phyloP scores from a whole-genome alignment of 352 stramenopile species.

The Elongisporangium anandrum region DNA sequence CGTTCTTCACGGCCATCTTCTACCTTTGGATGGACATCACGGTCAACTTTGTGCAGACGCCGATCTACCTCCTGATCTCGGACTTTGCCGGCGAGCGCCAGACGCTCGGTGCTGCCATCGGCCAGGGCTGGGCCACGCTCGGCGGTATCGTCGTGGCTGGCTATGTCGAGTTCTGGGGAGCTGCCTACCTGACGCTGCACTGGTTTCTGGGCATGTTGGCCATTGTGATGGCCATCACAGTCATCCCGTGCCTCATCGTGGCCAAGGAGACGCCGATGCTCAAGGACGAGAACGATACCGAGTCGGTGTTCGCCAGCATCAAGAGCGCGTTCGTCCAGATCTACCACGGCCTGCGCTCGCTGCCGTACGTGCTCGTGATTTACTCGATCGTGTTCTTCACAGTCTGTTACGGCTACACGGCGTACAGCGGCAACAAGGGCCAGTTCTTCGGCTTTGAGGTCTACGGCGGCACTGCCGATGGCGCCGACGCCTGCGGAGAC shows the following conservation, averaged over 20 bases:
- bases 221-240: conserved; percentile 25
- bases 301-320: conserved; percentile 7
- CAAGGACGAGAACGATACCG: conserved; percentile 5
- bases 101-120: conserved; percentile 24
- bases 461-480: conserved; percentile 23
- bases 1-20: conserved; percentile 26
- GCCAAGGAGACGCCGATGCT: conserved; percentile 30
- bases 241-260: conserved; percentile 18
- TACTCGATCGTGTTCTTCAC: conserved; percentile 48
- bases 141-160: conserved; percentile 24
- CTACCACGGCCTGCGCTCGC: conserved; percentile 26
- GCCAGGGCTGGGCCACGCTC: conserved; percentile 18
- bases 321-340: conserved; percentile 29
- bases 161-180: conserved; percentile 34
- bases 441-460: no score
- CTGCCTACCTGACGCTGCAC: conserved; percentile 28
- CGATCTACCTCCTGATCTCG: conserved; percentile 25
- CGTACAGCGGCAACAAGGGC: conserved; percentile 69
- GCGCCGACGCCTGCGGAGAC: conserved; percentile 19
- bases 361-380: conserved; percentile 28
- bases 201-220: conserved; percentile 34
- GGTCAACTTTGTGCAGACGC: conserved; percentile 29
- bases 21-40: conserved; percentile 51
- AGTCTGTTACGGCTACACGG: conserved; percentile 47
- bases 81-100: conserved; percentile 39